Percentiles rank a stretch among this genome's conserved stretches.
These are phyloP conservation scores for Ulmus americana DNA, from an alignment of 331 rosid species.

Conservation along the genomic window DNA sequence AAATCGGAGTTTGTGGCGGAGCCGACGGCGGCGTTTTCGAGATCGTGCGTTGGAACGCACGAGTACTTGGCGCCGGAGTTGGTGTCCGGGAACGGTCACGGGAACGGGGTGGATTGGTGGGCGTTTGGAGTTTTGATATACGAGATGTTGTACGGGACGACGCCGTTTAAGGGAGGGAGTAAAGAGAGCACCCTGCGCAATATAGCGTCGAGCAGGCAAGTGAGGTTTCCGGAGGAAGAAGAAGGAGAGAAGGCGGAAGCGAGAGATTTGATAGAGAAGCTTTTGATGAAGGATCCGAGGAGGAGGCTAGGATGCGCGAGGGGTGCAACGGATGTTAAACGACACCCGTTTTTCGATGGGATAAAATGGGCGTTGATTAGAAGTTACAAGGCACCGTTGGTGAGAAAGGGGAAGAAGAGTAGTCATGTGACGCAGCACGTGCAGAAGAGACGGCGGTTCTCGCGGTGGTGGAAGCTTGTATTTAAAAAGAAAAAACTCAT, in stretches of 20 bases:
- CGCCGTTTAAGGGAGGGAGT: slow-evolving; percentile 78
- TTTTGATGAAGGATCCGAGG: slow-evolving; percentile 60
- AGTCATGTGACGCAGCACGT: slow-evolving; percentile 27
- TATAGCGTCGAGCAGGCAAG: slow-evolving; percentile 48
- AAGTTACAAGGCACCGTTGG: slow-evolving; percentile 55
- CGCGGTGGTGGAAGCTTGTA: slow-evolving; percentile 43
- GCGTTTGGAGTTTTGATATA: slow-evolving; percentile 73
- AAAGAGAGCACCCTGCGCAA: slow-evolving; percentile 71
- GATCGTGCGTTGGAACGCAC: slow-evolving; percentile 84
- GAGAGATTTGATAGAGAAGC: slow-evolving; percentile 52
- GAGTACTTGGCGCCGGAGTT: slow-evolving; percentile 92
- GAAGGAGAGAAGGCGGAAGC: slow-evolving; percentile 51
- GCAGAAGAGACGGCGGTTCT: slow-evolving; percentile 27
- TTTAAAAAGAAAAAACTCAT: no score
- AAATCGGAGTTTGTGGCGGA: slow-evolving; percentile 70
- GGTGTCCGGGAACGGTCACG: slow-evolving; percentile 64
- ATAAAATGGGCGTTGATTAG: slow-evolving; percentile 85
- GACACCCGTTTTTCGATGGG: slow-evolving; percentile 70
- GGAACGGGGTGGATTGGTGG: slow-evolving; percentile 96
- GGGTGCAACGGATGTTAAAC: slow-evolving; percentile 77
- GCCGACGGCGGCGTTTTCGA: slow-evolving; percentile 66
- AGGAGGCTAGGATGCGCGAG: slow-evolving; percentile 53
- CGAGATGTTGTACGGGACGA: slow-evolving; percentile 59
- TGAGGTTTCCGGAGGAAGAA: slow-evolving; percentile 42
- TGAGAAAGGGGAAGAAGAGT: slow-evolving; percentile 28